Base-by-base conservation (phyloP, 441 rosid genomes). In the Flueggea neowawraea region DNA sequence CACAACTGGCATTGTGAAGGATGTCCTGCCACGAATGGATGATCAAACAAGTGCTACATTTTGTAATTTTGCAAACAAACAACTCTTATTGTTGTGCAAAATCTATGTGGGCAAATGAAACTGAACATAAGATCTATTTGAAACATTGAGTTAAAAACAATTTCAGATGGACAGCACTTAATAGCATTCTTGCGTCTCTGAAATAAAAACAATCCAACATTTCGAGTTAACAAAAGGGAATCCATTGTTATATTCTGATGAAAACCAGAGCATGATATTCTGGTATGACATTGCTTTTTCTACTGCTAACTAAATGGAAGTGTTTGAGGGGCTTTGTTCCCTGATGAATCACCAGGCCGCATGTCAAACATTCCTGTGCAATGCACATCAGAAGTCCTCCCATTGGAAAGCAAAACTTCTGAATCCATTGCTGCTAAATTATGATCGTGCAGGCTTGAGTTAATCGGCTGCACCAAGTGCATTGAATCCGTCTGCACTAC, bases 231-330 rank as follows among this genome's bases (percentile, higher is more conserved):
- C 10, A 43, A 43, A 43, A 1, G 12, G 12, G 45, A 11, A 43
- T 6, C 10, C 8, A 43, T 6, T 43, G 8, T 0, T 4, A 43
- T 11, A 43, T 43, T 43, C 45, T 43, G 45, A 43, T 43, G 10
- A 6, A 43, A 11, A 11, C 8, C 10, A 43, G 45, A 47, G 50
- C 31, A 31, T 45, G 39, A 36, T 16, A 63, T 22, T 22, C 28
- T 22, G 32, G 32, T n/a, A n/a, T n/a, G n/a, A n/a, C 33, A 51
- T 7, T 16, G 31, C 3, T 32, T 32, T 17, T 57, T 16, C 63
- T 77, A 79, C 74, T 84, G 81, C 96, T 95, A 85, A 15, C 73
- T 86, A 71, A 87, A 82, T 55, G 90, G 92, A 77, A 87, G 76
- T 14, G 82, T 71, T 60, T 77, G 87, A 32, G 84, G 74, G 64